Base-by-base conservation (phyloP, 192 early-diverging fungal species). In the Coemansia sp. region DNA sequence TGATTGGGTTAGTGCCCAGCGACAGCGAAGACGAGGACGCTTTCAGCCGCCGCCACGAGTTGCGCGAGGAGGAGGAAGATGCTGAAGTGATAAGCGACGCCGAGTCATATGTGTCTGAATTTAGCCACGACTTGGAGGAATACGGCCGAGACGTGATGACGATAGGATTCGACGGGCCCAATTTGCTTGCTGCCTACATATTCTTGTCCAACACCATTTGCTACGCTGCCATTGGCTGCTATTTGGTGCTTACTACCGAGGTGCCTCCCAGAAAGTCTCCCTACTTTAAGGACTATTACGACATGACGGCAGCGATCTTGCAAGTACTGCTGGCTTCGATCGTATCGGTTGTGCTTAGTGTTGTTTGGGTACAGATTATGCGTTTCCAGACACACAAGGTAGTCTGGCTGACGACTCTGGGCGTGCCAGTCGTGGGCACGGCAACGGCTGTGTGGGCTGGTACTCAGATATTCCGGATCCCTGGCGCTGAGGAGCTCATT, bases 381-480 rank as follows among this genome's bases (percentile, higher is more conserved):
- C 80, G 75, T 41, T 57, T 66, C 44, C 80, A 82, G 59, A 77
- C 80, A 21, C 68, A 72, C 7, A 77, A 72, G 39, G 75, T 77
- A 0, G 67, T 82, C 3, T 82, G 80, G 80, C 69, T 82, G 58
- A 82, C 80, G 4, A 82, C 80, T 0, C 69, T 82, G 63, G 67
- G 66, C 5, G 72, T 77, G 5, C 80, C 80, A 5, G 75, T 82
- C 29, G 75, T 72, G 9, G 69, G 80, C 10, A 45, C 53, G 2
- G 68, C 69, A 10, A 77, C 65, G n/a, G 80, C 80, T 2, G 42
- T 82, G 59, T 82, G 80, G 80, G 80, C 75, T 1, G 67, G 62
- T 5, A 69, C 63, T 12, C 80, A 74, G 66, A 42, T 82, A 25
- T 53, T 73, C 25, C 25, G 62, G 19, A 57, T 82, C 29, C 69